Evolutionary conservation across 345 rosid species (phyloP).

Genomic region (Salix caprea): DNA sequence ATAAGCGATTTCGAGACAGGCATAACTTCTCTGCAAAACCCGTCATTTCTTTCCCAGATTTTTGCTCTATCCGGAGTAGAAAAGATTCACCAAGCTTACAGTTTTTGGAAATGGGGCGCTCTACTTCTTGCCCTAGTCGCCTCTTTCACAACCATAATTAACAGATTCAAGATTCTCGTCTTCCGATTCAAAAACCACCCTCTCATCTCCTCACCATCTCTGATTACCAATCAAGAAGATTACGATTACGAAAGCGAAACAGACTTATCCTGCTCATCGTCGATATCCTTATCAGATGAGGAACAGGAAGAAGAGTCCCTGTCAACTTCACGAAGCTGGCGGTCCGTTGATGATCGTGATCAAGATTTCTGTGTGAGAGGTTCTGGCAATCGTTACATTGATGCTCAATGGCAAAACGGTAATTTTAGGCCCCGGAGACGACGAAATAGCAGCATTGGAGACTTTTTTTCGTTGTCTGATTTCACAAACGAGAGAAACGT

Average conservation of each 20-base stretch:
- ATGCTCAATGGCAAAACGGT: slow-evolving; percentile 19
- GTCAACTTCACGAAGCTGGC: slow-evolving; percentile 19
- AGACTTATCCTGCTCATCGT: slow-evolving; percentile 30
- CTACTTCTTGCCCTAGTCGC: slow-evolving; percentile 58
- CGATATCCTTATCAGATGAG: slow-evolving; percentile 8
- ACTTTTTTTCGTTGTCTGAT: slow-evolving; percentile 39
- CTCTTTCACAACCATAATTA: slow-evolving; percentile 46
- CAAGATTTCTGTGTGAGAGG: slow-evolving; percentile 42
- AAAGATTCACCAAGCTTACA: slow-evolving; percentile 29
- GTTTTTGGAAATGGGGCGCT: slow-evolving; percentile 67
- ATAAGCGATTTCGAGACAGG: slow-evolving; percentile 57
- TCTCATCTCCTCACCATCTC: slow-evolving; percentile 1
- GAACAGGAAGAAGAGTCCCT: not conserved
- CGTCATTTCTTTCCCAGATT: slow-evolving; percentile 33
- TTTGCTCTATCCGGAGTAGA: slow-evolving; percentile 30
- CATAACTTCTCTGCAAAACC: slow-evolving; percentile 31
- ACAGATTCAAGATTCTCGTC: slow-evolving; percentile 38
- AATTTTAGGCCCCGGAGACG: slow-evolving; percentile 29
- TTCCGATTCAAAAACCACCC: slow-evolving; percentile 26
- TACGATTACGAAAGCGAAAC: slow-evolving; percentile 36
- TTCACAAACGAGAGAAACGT: slow-evolving; percentile 43
- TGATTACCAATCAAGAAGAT: not conserved
- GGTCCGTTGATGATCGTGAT: slow-evolving; percentile 18
- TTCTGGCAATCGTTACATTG: slow-evolving; percentile 17
- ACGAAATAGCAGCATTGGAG: slow-evolving; percentile 43